phyloP scores from a whole-genome alignment of 2,329 filamentous ascomycete species.

The Venturia oleaginea region DNA sequence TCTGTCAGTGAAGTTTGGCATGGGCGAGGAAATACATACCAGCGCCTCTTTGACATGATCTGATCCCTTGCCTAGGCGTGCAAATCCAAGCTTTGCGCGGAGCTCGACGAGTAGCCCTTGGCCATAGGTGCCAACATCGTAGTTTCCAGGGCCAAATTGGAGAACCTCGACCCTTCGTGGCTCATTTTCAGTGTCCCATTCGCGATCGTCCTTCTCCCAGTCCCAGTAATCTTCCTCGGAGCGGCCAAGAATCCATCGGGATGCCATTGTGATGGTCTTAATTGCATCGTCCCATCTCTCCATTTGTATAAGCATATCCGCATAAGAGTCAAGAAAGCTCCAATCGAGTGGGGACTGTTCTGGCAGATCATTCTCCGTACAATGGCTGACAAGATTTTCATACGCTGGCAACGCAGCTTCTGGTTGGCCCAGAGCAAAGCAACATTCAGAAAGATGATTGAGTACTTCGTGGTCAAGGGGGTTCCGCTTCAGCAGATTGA shows the following conservation, averaged over 20 bases:
- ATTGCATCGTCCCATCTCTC: constrained; percentile 59
- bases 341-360: constrained; percentile 49
- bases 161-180: constrained; percentile 55
- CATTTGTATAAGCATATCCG: constrained; percentile 65
- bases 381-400: constrained; percentile 43
- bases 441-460: constrained; percentile 47
- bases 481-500: constrained; percentile 43
- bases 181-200: constrained; percentile 71
- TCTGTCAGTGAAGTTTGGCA: constrained; percentile 17
- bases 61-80: constrained; percentile 63
- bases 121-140: constrained; percentile 56
- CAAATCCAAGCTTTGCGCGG: constrained; percentile 73
- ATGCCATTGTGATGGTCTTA: constrained; percentile 57
- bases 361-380: constrained; percentile 32
- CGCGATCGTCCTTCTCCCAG: constrained; percentile 61
- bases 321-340: constrained; percentile 78
- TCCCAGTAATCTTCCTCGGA: constrained; percentile 72
- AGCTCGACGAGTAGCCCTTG: constrained; percentile 69
- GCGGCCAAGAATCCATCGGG: constrained; percentile 76
- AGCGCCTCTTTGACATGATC: constrained; percentile 59
- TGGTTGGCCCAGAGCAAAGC: constrained; percentile 42
- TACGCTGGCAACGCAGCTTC: constrained; percentile 42
- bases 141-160: constrained; percentile 49
- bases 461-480: constrained; percentile 47
- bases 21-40: constrained; percentile 38